phyloP scores from a whole-genome alignment of 2,329 filamentous ascomycete genomes.

The Tolypocladium capitatum region DNA sequence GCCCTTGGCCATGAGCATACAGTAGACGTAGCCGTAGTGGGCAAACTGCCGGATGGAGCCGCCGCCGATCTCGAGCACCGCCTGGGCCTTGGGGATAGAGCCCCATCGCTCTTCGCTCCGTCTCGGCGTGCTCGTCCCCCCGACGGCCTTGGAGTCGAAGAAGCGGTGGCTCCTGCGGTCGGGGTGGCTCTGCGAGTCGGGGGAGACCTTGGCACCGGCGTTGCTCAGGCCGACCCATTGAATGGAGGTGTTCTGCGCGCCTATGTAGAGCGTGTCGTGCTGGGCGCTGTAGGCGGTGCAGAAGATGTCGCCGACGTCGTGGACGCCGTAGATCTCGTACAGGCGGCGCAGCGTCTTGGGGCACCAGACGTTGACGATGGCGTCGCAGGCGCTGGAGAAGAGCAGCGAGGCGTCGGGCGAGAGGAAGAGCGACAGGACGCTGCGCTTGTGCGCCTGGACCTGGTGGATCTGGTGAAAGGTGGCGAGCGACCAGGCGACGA shows the following conservation, averaged over 20 bases:
- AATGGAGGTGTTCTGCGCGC: conserved; percentile 87
- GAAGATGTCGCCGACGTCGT: conserved; percentile 93
- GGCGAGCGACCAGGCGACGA: conserved; percentile 78
- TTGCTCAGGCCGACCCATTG: conserved; percentile 78
- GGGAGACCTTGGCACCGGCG: conserved; percentile 42
- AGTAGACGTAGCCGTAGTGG: conserved; percentile 91
- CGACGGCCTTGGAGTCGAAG: conserved; percentile 82
- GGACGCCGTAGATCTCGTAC: conserved; percentile 83
- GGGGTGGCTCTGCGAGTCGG: conserved; percentile 56
- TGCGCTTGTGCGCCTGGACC: conserved; percentile 82
- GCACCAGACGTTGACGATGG: conserved; percentile 89
- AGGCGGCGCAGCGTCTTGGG: conserved; percentile 61
- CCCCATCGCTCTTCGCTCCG: conserved; percentile 47
- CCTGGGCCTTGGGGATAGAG: conserved; percentile 38
- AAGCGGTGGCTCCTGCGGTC: conserved; percentile 72
- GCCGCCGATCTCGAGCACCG: conserved; percentile 65
- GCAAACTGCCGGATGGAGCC: conserved; percentile 78
- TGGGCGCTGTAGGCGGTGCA: conserved; percentile 78
- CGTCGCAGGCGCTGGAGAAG: conserved; percentile 87
- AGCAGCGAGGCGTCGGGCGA: conserved; percentile 63
- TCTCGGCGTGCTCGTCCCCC: conserved; percentile 65
- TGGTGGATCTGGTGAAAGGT: conserved; percentile 71
- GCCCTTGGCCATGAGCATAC: conserved; percentile 76
- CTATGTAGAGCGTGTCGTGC: conserved; percentile 74
- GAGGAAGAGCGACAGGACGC: conserved; percentile 73